Evolutionary conservation across 2,329 filamentous ascomycete species (phyloP), one percentile per base, ranked within the genome.

Genomic region (Neocatenulostroma microsporum): DNA sequence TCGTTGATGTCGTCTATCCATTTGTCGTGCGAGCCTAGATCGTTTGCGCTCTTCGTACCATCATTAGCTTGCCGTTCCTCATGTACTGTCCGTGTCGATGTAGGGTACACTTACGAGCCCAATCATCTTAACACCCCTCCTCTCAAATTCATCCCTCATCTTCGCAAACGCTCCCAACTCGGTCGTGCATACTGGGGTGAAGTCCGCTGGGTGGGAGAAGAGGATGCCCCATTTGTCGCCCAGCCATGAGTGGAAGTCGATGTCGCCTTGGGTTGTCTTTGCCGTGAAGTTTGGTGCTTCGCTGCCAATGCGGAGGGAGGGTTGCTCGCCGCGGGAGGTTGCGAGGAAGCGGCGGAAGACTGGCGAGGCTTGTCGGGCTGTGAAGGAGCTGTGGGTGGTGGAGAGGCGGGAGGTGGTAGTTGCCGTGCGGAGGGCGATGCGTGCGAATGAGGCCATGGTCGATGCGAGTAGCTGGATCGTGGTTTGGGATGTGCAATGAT

Each of bases 131-230:
- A 89, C 84, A 47, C 78, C 79, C 46, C 87, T 80, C 72, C 84
- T 85, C 56, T 78, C 74, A 66, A 95, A 94, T 65, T 94, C 86
- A 54, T 79, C 76, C 69, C 86, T 80, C 46, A 94, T 74, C 68
- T 88, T 91, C 52, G 87, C 84, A 56, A 95, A 93, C 42, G 87
- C 87, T 46, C 87, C 88, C 45, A 95, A 81, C 70, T 95, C 88
- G 37, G 87, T 95, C 47, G 88, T 95, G 74, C 88, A 95, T 42
- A 94, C 88, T 37, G 88, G 88, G 2, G 88, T 94, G 73, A 84
- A 94, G 66, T 94, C 88, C 41, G 67, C 82, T 3, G 84, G 84
- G 68, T 89, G 84, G 21, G 81, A 86, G 72, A 91, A 89, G 52
- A 91, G 71, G 48, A 91, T 76, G 41, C 81, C 78, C 84, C 84